Conservation (phyloP, 2,329 filamentous ascomycete species). For the Cytospora piceae region DNA sequence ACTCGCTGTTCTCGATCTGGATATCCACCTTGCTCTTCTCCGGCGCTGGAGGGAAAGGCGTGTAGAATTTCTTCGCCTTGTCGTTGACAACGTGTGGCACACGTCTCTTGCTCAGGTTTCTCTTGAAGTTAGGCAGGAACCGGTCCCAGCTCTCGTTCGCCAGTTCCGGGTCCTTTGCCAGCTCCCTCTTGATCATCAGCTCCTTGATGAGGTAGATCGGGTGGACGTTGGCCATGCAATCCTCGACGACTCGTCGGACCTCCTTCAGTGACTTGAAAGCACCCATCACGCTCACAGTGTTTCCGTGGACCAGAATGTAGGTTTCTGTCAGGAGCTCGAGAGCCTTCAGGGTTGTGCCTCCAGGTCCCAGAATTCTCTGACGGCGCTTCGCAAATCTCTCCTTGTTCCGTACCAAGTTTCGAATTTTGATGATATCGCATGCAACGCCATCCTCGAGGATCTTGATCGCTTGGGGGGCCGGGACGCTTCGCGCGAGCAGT, state of each 20-base stretch:
- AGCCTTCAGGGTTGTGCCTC: constrained; percentile 90
- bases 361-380: constrained; percentile 88
- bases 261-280: constrained; percentile 93
- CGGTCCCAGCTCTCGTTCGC: constrained; percentile 92
- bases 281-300: constrained; percentile 91
- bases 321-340: constrained; percentile 88
- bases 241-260: constrained; percentile 83
- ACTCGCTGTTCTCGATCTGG: constrained; percentile 98
- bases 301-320: constrained; percentile 95
- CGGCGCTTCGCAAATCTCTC: constrained; percentile 94
- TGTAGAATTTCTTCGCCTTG: constrained; percentile 93
- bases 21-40: constrained; percentile 99
- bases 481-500: constrained; percentile 86
- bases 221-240: constrained; percentile 97
- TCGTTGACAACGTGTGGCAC: constrained; percentile 86
- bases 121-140: constrained; percentile 96
- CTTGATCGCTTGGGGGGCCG: constrained; percentile 89
- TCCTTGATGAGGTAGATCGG: constrained; percentile 82
- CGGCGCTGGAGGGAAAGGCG: constrained; percentile 92
- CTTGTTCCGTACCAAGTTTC: constrained; percentile 87
- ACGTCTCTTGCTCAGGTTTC: constrained; percentile 81
- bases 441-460: constrained; percentile 91
- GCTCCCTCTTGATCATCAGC: constrained; percentile 82
- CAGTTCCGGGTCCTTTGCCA: constrained; percentile 79
- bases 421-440: constrained; percentile 95